Evolutionary conservation across 2,329 filamentous ascomycete species (phyloP).

Genomic region (Penicillium sp.): DNA sequence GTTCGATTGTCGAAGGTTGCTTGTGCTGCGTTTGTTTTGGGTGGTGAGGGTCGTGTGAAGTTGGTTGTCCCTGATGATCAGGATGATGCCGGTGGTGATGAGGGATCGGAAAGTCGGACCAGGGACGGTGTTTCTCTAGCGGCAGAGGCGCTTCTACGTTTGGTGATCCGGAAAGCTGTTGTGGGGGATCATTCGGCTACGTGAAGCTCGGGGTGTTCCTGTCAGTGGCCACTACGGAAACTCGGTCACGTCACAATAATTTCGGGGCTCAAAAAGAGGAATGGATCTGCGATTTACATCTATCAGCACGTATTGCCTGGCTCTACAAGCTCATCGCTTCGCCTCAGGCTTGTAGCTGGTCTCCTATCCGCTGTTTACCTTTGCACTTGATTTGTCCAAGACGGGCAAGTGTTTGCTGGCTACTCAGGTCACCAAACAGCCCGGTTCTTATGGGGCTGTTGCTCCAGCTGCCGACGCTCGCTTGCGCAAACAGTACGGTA

Average conservation of each 20-base stretch:
- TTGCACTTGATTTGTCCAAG: background rate
- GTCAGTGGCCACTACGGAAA: background rate
- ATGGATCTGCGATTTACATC: background rate
- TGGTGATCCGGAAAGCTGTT: slow-evolving; percentile 31
- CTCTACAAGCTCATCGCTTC: background rate
- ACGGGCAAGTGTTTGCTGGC: background rate
- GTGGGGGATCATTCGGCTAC: slow-evolving; percentile 20
- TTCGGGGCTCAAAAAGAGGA: background rate
- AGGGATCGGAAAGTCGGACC: slow-evolving; percentile 13
- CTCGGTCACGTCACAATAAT: background rate
- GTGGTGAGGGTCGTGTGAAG: slow-evolving; percentile 40
- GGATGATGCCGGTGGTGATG: slow-evolving; percentile 14
- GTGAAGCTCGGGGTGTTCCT: slow-evolving; percentile 1
- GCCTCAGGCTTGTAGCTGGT: too few relatives aligned
- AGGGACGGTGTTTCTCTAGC: slow-evolving; percentile 20
- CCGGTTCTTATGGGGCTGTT: background rate
- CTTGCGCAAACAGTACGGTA: background rate
- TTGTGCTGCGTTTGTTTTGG: slow-evolving; percentile 40
- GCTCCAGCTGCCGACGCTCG: background rate
- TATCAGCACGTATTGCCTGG: background rate
- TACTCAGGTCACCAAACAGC: background rate
- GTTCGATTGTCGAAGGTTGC: slow-evolving; percentile 38
- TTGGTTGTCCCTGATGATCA: slow-evolving; percentile 29
- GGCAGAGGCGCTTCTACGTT: slow-evolving; percentile 32
- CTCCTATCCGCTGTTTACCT: too few relatives aligned